phyloP scores from a whole-genome alignment of 768 basidiomycete species.

The Boletus rubescentipes region DNA sequence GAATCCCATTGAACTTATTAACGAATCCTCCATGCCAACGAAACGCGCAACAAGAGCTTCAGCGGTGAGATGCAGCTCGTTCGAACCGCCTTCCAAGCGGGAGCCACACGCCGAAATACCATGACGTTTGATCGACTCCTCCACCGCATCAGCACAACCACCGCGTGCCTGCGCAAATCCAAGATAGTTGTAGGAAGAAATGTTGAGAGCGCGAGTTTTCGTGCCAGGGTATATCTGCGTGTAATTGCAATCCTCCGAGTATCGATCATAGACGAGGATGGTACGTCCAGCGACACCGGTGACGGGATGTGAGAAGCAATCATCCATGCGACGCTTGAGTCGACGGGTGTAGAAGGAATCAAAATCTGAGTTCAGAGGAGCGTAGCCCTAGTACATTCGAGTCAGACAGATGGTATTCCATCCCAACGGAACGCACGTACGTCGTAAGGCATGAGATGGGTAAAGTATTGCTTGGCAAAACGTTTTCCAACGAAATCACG shows the following conservation, averaged over 20 bases:
- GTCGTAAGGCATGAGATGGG: constrained; percentile 78
- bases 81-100: constrained; percentile 82
- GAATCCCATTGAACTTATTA: constrained; percentile 95
- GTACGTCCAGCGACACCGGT: constrained; percentile 97
- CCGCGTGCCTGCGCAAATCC: constrained; percentile 95
- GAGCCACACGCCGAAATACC: constrained; percentile 77
- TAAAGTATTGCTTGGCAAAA: constrained; percentile 64
- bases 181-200: constrained; percentile 98
- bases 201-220: constrained; percentile 87
- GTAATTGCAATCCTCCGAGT: constrained; percentile 77
- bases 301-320: constrained; percentile 90
- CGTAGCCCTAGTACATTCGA: constrained; percentile 72
- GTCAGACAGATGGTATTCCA: constrained; percentile 10
- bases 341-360: constrained; percentile 99
- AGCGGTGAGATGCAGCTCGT: constrained; percentile 74
- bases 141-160: constrained; percentile 92
- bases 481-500: constrained; percentile 95
- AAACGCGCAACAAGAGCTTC: constrained; percentile 91
- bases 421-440: constrained; percentile 48
- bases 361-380: constrained; percentile 95
- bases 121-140: constrained; percentile 76
- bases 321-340: constrained; percentile 90
- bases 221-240: constrained; percentile 76
- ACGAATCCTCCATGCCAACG: constrained; percentile 84
- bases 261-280: constrained; percentile 80